These are phyloP conservation scores for Clausena lansium DNA, from an alignment of 345 rosid species.

Conservation along the genomic window DNA sequence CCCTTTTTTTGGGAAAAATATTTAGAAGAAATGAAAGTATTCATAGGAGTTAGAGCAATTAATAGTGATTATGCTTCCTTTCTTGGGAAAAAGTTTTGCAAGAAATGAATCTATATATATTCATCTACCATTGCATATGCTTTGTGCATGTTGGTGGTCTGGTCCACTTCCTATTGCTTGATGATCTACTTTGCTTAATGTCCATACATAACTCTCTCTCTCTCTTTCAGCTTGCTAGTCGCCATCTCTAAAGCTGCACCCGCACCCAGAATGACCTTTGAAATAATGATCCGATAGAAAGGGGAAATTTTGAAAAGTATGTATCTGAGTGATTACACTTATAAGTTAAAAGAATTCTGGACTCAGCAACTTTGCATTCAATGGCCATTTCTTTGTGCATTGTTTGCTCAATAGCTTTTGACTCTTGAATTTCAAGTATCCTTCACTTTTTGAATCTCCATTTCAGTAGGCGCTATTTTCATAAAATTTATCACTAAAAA, in stretches of 20 bases:
- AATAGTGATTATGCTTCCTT: background rate
- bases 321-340: background rate
- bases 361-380: background rate
- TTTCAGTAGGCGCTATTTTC: background rate
- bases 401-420: background rate
- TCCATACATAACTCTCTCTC: background rate
- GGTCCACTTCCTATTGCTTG: background rate
- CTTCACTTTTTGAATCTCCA: background rate
- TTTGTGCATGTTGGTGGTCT: background rate
- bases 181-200: background rate
- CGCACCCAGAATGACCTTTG: no score
- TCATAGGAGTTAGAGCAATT: background rate
- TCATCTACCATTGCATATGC: background rate
- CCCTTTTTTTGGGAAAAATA: background rate
- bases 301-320: no score
- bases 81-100: background rate
- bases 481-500: background rate
- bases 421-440: background rate
- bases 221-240: background rate
- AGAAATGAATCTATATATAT: background rate
- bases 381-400: background rate
- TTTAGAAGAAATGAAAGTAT: background rate
- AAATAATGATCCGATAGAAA: no score
- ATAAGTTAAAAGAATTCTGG: no score
- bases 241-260: no score